phyloP scores from a whole-genome alignment of 2,329 filamentous ascomycete genomes.

The Penicillium brasilianum region DNA sequence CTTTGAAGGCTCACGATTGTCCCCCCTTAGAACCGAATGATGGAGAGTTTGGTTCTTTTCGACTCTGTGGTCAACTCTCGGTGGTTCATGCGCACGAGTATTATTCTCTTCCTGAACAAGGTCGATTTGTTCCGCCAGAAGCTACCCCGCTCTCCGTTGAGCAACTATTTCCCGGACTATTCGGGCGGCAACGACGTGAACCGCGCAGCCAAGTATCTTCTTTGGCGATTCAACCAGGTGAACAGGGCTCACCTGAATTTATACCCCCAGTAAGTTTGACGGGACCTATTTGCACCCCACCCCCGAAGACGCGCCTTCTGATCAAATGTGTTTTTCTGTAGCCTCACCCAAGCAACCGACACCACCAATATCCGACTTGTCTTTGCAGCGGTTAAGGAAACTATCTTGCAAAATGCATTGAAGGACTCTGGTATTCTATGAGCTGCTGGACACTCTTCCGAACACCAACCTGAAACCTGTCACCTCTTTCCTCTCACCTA shows the following conservation, averaged over 20 bases:
- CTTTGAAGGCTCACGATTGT: slow-evolving; percentile 17
- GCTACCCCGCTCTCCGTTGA: slow-evolving; percentile 82
- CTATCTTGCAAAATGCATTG: slow-evolving; percentile 95
- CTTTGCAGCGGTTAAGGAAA: slow-evolving; percentile 98
- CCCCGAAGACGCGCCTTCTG: background rate
- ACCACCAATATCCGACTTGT: slow-evolving; percentile 98
- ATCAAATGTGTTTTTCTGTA: slow-evolving; percentile 50
- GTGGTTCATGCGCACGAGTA: slow-evolving; percentile 99
- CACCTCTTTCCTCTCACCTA: background rate
- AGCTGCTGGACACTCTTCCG: slow-evolving; percentile 5
- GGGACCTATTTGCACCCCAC: background rate
- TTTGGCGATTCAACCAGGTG: slow-evolving; percentile 99
- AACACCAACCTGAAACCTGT: background rate
- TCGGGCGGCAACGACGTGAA: slow-evolving; percentile 98
- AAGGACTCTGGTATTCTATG: slow-evolving; percentile 96
- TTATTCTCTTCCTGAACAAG: slow-evolving; percentile 98
- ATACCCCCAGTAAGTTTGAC: slow-evolving; percentile 84
- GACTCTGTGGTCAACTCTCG: slow-evolving; percentile 98
- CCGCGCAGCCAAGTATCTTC: slow-evolving; percentile 93
- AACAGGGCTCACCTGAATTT: slow-evolving; percentile 94
- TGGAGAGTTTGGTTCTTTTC: slow-evolving; percentile 95
- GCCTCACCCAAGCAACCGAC: slow-evolving; percentile 96
- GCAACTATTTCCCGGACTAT: slow-evolving; percentile 97
- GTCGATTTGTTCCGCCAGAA: slow-evolving; percentile 98
- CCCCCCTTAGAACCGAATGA: slow-evolving; percentile 95